These are phyloP conservation scores for Torulaspora gathmanii DNA, from an alignment of 805 yeast species.

Conservation along the genomic window DNA sequence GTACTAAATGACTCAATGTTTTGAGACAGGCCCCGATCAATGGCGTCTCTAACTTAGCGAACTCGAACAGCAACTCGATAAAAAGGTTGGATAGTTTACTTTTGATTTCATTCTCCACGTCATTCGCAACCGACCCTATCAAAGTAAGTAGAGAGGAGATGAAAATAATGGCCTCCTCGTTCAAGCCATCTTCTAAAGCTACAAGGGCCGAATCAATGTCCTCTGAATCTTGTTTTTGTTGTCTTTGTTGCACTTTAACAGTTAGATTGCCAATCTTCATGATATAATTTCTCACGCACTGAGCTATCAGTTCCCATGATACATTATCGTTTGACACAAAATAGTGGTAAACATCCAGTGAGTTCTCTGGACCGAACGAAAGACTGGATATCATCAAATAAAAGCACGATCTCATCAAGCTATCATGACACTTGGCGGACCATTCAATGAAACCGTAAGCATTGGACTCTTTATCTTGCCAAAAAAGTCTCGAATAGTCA, in stretches of 20 bases:
- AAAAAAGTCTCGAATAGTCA: constrained; percentile 53
- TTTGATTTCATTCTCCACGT: constrained; percentile 28
- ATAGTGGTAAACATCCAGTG: constrained; percentile 49
- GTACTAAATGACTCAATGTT: constrained; percentile 54
- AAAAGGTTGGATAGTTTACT: constrained; percentile 22
- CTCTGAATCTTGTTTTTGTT: constrained; percentile 28
- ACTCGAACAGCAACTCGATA: constrained; percentile 40
- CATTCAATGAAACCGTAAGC: constrained; percentile 79
- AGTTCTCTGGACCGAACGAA: constrained; percentile 53
- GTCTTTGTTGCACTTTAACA: constrained; percentile 24
- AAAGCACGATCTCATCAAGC: constrained; percentile 76
- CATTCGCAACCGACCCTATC: constrained; percentile 47
- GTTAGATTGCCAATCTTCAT: constrained; percentile 39
- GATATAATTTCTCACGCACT: constrained; percentile 51
- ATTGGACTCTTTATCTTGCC: constrained; percentile 63
- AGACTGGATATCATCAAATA: constrained; percentile 75
- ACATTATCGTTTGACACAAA: constrained; percentile 39
- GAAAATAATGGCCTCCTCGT: constrained; percentile 74
- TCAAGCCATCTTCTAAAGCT: constrained; percentile 52
- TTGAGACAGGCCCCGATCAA: constrained; percentile 52
- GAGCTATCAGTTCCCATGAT: constrained; percentile 53
- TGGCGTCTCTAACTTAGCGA: constrained; percentile 45
- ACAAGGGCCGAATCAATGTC: constrained; percentile 28
- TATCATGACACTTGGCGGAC: constrained; percentile 79
- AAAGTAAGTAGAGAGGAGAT: constrained; percentile 70